phyloP scores from a whole-genome alignment of 306 rosid genomes.

The Astragalus glycyphyllos region DNA sequence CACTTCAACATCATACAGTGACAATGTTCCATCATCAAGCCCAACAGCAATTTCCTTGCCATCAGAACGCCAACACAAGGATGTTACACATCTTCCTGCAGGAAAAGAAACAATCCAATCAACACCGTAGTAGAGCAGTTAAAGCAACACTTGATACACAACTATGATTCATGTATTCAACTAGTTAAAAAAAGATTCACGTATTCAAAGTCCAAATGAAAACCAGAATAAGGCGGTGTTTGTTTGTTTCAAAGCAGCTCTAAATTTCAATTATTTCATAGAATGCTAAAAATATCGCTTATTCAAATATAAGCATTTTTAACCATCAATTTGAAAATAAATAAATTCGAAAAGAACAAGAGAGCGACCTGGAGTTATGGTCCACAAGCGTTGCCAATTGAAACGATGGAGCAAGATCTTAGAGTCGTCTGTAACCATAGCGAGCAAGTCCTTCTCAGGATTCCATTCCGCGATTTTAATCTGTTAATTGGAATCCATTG shows the following conservation, averaged over 20 bases:
- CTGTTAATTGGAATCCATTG: constrained; percentile 48
- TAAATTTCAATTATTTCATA: background rate
- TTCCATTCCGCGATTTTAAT: constrained; percentile 92
- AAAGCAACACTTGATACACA: background rate
- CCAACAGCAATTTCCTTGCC: constrained; percentile 92
- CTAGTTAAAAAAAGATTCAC: too few species aligned
- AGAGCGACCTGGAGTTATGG: constrained; percentile 73
- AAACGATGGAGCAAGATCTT: constrained; percentile 93
- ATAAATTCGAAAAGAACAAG: background rate
- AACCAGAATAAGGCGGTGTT: background rate
- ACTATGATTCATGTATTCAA: background rate
- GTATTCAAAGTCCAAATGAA: constrained; percentile 16
- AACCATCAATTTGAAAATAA: background rate
- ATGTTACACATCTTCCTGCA: constrained; percentile 69
- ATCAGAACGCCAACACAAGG: constrained; percentile 94
- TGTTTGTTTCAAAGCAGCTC: constrained; percentile 21
- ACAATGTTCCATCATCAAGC: constrained; percentile 87
- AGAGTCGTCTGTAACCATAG: constrained; percentile 91
- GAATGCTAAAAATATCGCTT: background rate
- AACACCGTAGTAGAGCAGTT: constrained; percentile 25
- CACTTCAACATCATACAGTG: constrained; percentile 94
- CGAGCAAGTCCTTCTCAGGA: constrained; percentile 97
- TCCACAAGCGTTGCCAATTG: constrained; percentile 98
- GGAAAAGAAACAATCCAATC: constrained; percentile 7
- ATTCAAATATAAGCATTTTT: background rate